Base-by-base conservation (phyloP, 495 filamentous ascomycete species). In the Penicillium bialowiezense region DNA sequence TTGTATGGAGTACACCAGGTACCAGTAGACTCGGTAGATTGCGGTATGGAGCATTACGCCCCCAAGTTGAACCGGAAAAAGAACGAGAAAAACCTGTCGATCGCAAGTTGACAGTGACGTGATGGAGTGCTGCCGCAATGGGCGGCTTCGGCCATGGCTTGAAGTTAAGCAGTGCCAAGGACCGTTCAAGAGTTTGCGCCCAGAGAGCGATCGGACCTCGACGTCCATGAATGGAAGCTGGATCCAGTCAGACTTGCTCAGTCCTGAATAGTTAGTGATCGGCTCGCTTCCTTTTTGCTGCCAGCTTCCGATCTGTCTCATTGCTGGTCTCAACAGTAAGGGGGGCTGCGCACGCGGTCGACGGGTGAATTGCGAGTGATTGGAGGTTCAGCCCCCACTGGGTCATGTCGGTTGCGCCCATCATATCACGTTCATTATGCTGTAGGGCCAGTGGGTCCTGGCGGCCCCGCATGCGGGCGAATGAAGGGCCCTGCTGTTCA, bases 381-480 rank as follows among this genome's bases (percentile, higher is more conserved):
- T 44, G 32, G 34, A 34, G 1, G 18, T 23, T 20, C 31, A 8
- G 19, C n/a, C 20, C 19, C 29, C 41, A 33, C 29, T 15, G 7
- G 20, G 26, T 14, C 34, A 38, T 29, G 28, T 41, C 21, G 51
- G 33, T 52, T 49, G 35, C 54, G 43, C 48, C 45, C 54, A 54
- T 34, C 41, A 46, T 43, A 46, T 34, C 44, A 23, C 51, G 44
- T 29, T 51, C 56, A 32, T 49, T 51, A 41, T 63, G 41, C 50
- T 48, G 19, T 17, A 52, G 23, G 8, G 17, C 26, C 32, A 0
- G 54, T 50, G 53, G 56, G 36, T 32, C 42, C 12, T 35, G 20
- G 15, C 17, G 15, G 37, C 60, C 60, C 60, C 60, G 60, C 60
- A 63, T 56, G 59, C 60, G 58, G 43, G 35, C 51, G 41, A 47